Evolutionary conservation across 495 filamentous ascomycete genomes (phyloP), one percentile per base, ranked within the genome.

Genomic region (Neurospora cerealis): DNA sequence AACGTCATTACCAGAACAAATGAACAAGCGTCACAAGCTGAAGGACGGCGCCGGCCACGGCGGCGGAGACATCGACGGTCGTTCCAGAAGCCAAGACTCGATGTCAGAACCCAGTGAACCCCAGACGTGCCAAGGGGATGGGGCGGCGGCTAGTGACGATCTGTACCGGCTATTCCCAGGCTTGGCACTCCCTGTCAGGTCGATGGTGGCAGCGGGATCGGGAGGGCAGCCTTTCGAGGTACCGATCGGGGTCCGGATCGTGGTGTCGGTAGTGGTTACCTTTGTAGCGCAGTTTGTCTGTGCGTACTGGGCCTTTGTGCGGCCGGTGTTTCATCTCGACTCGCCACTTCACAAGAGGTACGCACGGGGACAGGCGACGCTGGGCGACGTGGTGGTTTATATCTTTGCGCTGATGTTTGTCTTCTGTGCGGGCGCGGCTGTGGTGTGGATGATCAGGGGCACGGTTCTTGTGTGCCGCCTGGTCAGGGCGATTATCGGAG

Each of bases 221-320:
- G 70, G 13, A 9, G 32, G 24, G 41, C 19, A 11, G 41, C 41
- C 8, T 0, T 32, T 46, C 13, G 70, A 62, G 54, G 54, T 62
- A 28, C 54, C 54, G 54, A 17, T 70, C 36, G 71, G 72, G 38
- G 40, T 66, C 24, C 40, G 60, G 69, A 72, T 32, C 36, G 71
- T 69, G 39, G 32, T 77, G 73, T 10, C 38, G 36, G 32, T 75
- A 62, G 9, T 75, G 34, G 28, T 17, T 17, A 21, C 66, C 10
- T 24, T 21, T 32, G 38, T 46, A 15, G 72, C n/a, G 40, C n/a
- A 42, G 54, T 19, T 77, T n/a, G 72, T 74, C n/a, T 54, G 54
- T 46, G 76, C 73, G 48, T 80, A 77, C 71, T 82, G 78, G 80
- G 41, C 60, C 19, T 39, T 80, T 17, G 77, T 81, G 34, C 41